Evolutionary conservation across 1,139 yeast genomes (phyloP).

Genomic region (Suhomyces coccinellae): DNA sequence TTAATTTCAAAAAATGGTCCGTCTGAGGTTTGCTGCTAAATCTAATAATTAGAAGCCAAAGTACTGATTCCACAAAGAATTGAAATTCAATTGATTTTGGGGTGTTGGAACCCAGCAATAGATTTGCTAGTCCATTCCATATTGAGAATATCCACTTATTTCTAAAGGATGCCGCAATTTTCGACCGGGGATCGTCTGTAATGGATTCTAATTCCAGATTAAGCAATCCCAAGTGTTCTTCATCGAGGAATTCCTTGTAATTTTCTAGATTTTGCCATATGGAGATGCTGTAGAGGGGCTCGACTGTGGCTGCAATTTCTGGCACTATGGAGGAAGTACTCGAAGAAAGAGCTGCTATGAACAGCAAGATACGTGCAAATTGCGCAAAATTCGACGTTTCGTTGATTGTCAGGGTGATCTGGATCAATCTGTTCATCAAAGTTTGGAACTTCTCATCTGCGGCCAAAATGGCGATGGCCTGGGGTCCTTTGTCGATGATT

Average conservation of each 20-base stretch:
- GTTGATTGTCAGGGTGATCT: conserved; percentile 7
- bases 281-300: conserved; percentile 24
- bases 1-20: background rate
- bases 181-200: background rate
- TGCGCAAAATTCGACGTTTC: conserved; percentile 8
- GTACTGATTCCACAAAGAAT: conserved; percentile 4
- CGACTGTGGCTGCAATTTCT: conserved; percentile 19
- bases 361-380: conserved; percentile 6
- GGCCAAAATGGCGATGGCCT: background rate
- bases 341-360: conserved; percentile 2
- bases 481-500: background rate
- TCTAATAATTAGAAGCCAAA: background rate
- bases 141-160: conserved; percentile 7
- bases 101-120: background rate
- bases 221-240: background rate
- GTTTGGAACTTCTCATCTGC: conserved; percentile 10
- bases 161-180: conserved; percentile 3
- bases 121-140: background rate
- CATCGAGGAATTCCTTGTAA: conserved; percentile 15
- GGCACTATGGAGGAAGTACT: background rate
- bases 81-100: conserved; percentile 1
- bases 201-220: background rate
- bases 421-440: conserved; percentile 12
- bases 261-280: conserved; percentile 33
- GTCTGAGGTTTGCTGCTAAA: background rate